Evolutionary conservation across 495 filamentous ascomycete species (phyloP).

Genomic region (Talaromyces trachyspermus): DNA sequence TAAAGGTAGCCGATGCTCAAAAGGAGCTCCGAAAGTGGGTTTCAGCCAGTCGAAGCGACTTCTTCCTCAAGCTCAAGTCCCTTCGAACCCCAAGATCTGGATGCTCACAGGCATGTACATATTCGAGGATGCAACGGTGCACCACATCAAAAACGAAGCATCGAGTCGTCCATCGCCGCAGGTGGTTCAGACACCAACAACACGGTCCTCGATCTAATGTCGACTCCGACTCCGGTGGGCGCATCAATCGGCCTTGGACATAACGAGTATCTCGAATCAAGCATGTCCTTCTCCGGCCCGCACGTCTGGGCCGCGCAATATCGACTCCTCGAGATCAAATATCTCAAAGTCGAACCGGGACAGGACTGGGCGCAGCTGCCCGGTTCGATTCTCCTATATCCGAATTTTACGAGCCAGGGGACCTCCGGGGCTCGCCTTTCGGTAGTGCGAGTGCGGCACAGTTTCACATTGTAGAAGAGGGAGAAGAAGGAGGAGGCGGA

Average conservation of each 20-base stretch:
- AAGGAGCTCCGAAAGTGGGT: not conserved
- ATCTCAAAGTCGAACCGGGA: not conserved
- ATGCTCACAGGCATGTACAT: not conserved
- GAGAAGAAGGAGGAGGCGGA: too few relatives aligned
- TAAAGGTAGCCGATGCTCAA: not conserved
- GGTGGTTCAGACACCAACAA: not conserved
- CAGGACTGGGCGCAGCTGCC: not conserved
- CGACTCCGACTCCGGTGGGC: not conserved
- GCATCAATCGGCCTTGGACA: not conserved
- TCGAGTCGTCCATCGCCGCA: too few relatives aligned
- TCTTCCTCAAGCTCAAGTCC: not conserved
- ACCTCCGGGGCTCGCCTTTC: not conserved
- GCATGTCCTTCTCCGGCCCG: not conserved
- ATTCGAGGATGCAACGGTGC: not conserved
- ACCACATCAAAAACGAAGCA: not conserved
- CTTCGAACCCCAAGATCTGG: not conserved
- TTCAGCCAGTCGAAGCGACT: not conserved
- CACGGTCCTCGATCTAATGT: not conserved
- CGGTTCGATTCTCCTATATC: not conserved
- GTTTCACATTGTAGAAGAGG: not conserved
- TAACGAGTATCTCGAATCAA: not conserved
- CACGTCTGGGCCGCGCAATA: not conserved
- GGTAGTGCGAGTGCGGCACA: not conserved
- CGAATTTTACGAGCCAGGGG: not conserved
- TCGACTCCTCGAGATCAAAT: not conserved